Evolutionary conservation across 2,329 filamentous ascomycete species (phyloP), one percentile per base, ranked within the genome.

Genomic region (Calonectria crousiana): DNA sequence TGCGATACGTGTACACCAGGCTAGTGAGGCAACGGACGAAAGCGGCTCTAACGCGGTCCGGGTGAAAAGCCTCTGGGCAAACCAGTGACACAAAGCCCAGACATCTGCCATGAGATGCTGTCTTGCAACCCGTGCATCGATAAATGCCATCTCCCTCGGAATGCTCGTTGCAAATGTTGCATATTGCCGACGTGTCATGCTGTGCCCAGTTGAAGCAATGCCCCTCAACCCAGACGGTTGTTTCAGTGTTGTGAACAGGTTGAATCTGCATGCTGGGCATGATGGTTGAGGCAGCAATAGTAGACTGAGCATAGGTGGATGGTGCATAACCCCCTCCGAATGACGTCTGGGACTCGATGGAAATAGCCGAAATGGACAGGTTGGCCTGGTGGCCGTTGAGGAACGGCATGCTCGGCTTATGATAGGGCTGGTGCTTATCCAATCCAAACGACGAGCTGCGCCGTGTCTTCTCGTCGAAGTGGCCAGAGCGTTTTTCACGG

Each of bases 401-500:
- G 85, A 96, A 95, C 6, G 95, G 95, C 38, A 93, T 86, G 82
- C 91, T 95, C 6, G 94, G 93, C 52, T 93, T 89, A 78, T 94
- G 91, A 26, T 93, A 85, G 0, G 92, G 91, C 47, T 89, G 89
- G 78, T 92, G 90, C 83, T 92, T 93, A 78, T 95, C 95, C 82
- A 96, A 89, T 36, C 93, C 95, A 84, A 98, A 97, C 1, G 96
- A 98, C n/a, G 96, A 98, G 86, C 96, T 98, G 77, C 96, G 92
- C 74, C 96, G 92, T n/a, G 94, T 94, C 77, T 90, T 87, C 76
- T 93, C 92, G n/a, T 84, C 84, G 78, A 98, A 98, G 83, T 98
- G 95, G 1, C 95, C 96, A 4, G 97, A 98, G 67, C 96, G 92
- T 87, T 98, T 99, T 85, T 98, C 97, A 38, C 95, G 92, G 72